Base-by-base conservation (phyloP, 371 early-diverging fungal species). In the Mucor indicus region DNA sequence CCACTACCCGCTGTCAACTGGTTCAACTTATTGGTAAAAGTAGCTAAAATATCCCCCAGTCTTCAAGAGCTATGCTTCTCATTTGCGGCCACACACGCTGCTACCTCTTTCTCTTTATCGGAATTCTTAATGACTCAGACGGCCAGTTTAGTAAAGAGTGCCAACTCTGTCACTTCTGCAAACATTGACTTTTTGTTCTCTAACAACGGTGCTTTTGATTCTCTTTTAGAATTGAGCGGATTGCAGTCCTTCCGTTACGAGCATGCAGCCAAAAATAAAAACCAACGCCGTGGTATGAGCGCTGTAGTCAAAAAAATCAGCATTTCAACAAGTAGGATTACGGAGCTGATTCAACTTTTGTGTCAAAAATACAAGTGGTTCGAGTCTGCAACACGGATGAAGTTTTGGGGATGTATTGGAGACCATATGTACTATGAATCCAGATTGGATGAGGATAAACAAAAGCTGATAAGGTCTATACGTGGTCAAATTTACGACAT, bases 1-100 rank as follows among this genome's bases (percentile, higher is more conserved):
- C 80, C 83, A 1, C 53, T 82, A 16, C 80, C 83, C 7, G 67
- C 79, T 1, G 83, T 82, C 8, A 80, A 82, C 33, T 82, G 83
- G 83, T 80, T 76, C 47, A 60, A 55, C 0, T 24, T 79, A 12
- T 36, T 80, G 29, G 56, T 50, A 1, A 61, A 65, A 10, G 22
- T 75, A 8, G 55, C 71, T 5, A 55, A 53, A 8, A 15, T 67
- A 9, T 68, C 72, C 12, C 51, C 56, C 0, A 15, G 21, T 1
- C 22, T 69, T 11, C 57, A 50, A 13, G 22, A 27, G 0, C 29
- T 62, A 1, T 67, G 72, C n/a, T 58, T 80, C 11, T 40, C 31
- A 0, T 61, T 82, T 65, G 79, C 83, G 1, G 66, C 72, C 1
- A 49, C 48, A 4, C 83, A 82, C 49, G 77, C 79, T n/a, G 46